Conservation (phyloP, 441 rosid genomes). For the Syzygium malaccense region DNA sequence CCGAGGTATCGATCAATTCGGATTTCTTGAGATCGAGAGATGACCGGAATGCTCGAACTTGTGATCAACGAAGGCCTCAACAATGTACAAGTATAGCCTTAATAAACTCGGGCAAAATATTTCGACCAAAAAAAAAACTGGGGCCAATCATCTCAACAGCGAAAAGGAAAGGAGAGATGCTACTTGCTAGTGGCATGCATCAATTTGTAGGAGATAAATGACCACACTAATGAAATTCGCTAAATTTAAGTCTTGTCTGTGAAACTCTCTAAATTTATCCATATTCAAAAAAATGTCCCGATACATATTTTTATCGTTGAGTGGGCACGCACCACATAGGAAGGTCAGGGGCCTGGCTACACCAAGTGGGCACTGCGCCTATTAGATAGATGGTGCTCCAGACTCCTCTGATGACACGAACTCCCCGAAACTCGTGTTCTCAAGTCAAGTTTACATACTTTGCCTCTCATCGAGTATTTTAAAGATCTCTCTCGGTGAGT, state of each 20-base stretch:
- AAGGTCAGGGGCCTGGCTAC: background rate
- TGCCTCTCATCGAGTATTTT: background rate
- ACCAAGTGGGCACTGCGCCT: background rate
- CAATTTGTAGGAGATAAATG: background rate
- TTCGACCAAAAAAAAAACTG: background rate
- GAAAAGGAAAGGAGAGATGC: background rate
- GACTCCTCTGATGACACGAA: fast-evolving
- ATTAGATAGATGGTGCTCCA: background rate
- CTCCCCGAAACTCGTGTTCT: background rate
- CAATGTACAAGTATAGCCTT: background rate
- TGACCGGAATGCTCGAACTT: background rate
- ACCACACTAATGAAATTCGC: background rate
- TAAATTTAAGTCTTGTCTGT: background rate
- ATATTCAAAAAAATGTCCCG: background rate
- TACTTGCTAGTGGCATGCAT: background rate
- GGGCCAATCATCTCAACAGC: background rate
- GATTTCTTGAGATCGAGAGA: background rate
- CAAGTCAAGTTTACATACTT: background rate
- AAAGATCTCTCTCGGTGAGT: too few species aligned
- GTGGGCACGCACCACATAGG: background rate
- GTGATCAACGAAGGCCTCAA: background rate
- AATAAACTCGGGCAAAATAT: background rate
- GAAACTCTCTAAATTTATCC: background rate
- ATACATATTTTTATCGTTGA: background rate
- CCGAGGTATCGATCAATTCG: fast-evolving